Base-by-base conservation (phyloP, 2,329 filamentous ascomycete species). In the Chaetomiaceae sp. region DNA sequence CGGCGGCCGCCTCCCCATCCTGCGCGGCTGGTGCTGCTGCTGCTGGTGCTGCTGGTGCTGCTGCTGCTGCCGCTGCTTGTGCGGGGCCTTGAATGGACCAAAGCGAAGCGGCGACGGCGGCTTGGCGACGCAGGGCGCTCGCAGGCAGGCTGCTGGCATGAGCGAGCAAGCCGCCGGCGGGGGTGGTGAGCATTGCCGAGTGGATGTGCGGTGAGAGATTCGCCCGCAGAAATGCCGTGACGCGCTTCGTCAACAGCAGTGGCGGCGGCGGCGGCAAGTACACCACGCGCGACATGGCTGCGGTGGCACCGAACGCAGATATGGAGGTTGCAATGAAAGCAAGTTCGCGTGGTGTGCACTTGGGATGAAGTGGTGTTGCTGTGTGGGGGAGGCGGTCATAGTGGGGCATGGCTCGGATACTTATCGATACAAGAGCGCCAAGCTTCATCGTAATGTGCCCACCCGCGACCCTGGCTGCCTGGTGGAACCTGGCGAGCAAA, bases 171-270 rank as follows among this genome's bases (percentile, higher is more conserved):
- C 81, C 81, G 56, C 80, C 80, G 32, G 76, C 74, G 1, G 74
- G 69, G 3, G 78, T 79, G 38, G 77, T 75, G 36, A 84, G 70
- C 50, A 82, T 72, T 45, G 79, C 72, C 3, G 78, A 79, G 50
- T 78, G 77, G 26, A 83, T 69, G 49, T 74, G 68, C 4, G 76
- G 61, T 7, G 74, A 75, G 53, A 79, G 75, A 61, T 80, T 78
- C 51, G 73, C 66, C 58, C 73, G 70, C 38, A 84, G 75, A 63
- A 83, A 83, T 49, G 73, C 67, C 22, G 78, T 80, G 54, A 84
- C 73, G 51, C 78, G 78, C 62, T 82, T 83, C 29, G 76, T 81
- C 50, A 88, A 72, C 66, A 88, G 71, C 48, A 81, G 70, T 20
- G 77, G 76, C 30, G 76, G 75, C 30, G 74, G 72, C 19, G 71